phyloP scores from a whole-genome alignment of 2,329 filamentous ascomycete genomes.

The Microsporum canis region DNA sequence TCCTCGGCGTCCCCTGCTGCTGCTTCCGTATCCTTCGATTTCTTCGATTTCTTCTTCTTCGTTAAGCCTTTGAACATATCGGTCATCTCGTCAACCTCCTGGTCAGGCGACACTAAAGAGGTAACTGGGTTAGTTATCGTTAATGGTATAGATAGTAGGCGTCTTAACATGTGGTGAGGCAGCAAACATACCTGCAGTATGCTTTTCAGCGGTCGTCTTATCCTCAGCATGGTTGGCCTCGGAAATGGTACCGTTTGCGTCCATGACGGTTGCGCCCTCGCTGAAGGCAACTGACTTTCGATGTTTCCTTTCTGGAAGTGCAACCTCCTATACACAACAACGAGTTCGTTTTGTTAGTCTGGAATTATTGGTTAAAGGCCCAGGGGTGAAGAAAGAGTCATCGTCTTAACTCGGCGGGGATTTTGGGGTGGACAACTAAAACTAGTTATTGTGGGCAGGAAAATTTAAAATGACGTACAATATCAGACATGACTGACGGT shows the following conservation, averaged over 20 bases:
- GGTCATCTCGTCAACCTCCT: slow-evolving; percentile 54
- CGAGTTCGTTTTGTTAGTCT: slow-evolving; percentile 16
- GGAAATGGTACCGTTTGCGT: slow-evolving; percentile 76
- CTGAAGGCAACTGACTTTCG: slow-evolving; percentile 93
- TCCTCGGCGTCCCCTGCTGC: slow-evolving; percentile 40
- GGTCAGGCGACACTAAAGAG: slow-evolving; percentile 40
- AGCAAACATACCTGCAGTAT: slow-evolving; percentile 51
- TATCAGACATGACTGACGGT: slow-evolving; percentile 29
- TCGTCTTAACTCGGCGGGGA: slow-evolving; percentile 1
- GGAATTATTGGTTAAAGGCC: background rate
- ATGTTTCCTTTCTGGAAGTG: slow-evolving; percentile 42
- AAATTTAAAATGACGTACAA: slow-evolving; percentile 32
- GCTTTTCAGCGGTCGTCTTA: slow-evolving; percentile 71
- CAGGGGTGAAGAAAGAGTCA: background rate
- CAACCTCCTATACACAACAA: slow-evolving; percentile 29
- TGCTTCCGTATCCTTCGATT: slow-evolving; percentile 45
- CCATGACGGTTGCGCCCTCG: slow-evolving; percentile 75
- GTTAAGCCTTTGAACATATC: slow-evolving; percentile 57
- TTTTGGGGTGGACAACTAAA: slow-evolving; percentile 20
- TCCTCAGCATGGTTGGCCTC: slow-evolving; percentile 59
- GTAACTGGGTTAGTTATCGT: slow-evolving; percentile 39
- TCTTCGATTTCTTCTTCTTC: slow-evolving; percentile 61
- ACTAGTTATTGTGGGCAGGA: slow-evolving; percentile 17
- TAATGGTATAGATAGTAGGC: background rate
- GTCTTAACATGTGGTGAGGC: background rate